These are phyloP conservation scores for Pseudogymnoascus sp. DNA, from an alignment of 2,329 filamentous ascomycete genomes.

Conservation along the genomic window DNA sequence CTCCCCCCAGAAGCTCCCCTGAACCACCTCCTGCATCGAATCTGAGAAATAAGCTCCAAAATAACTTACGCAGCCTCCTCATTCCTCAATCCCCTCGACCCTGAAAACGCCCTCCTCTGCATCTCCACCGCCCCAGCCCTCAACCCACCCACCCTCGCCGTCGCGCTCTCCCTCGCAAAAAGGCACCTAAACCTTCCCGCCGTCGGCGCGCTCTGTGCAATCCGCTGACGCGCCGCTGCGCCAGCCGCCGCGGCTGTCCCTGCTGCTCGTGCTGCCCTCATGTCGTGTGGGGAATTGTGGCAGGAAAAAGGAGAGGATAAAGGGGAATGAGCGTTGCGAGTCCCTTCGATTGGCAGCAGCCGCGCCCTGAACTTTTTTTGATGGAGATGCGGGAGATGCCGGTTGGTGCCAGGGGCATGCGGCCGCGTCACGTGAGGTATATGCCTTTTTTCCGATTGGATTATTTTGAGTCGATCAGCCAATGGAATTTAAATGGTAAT, in stretches of 20 bases:
- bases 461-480: not conserved
- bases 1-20: not conserved
- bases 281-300: not conserved
- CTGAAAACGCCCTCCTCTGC: slow-evolving; percentile 10
- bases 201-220: not conserved
- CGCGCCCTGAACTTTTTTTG: slow-evolving; percentile 6
- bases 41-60: not conserved
- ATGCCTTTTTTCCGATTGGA: not conserved
- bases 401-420: slow-evolving; percentile 15
- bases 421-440: not conserved
- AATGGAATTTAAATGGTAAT: no score
- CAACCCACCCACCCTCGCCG: not conserved
- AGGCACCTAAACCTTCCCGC: slow-evolving; percentile 4
- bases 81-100: not conserved
- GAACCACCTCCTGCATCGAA: not conserved
- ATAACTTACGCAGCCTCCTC: slow-evolving; percentile 3
- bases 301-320: not conserved
- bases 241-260: not conserved
- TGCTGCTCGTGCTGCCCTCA: slow-evolving; percentile 10
- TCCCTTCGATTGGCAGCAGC: not conserved
- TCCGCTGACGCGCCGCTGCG: not conserved
- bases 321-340: not conserved
- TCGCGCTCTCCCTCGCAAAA: slow-evolving; percentile 6
- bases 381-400: slow-evolving; percentile 1
- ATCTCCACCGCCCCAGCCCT: not conserved